Evolutionary conservation across 306 rosid species (phyloP), one percentile per base, ranked within the genome.

Genomic region (Erythrophleum fordii): DNA sequence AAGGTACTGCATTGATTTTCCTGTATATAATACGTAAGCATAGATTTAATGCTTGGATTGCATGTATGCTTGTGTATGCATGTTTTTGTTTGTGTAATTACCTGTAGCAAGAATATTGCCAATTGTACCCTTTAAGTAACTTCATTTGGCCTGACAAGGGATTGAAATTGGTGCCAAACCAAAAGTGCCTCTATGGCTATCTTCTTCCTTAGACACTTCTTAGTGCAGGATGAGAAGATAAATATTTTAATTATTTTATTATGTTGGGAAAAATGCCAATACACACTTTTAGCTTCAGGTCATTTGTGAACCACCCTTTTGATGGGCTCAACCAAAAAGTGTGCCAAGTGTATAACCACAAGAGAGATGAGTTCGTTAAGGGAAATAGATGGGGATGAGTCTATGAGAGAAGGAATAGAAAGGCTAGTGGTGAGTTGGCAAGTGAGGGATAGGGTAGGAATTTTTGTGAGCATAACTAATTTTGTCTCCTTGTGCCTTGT

Each of bases 1-100:
- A 96, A 96, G 99, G 98, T 96, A 88, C 72, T 60, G 70, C 75
- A 49, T 68, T 26, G 80, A 73, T 75, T 77, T 86, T n/a, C 59
- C 53, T 42, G 55, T 76, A 34, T 58, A 14, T 41, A 34, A 44
- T 52, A 39, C 29, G 26, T 49, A 74, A 60, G 76, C 49, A 13
- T 64, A 26, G 11, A 25, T 76, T 59, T 31, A 72, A 67, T 44
- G 49, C 70, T 52, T 76, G 42, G 16, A 79, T 79, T 64, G 49
- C 69, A 65, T 51, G 29, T 52, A 45, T 78, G 58, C 52, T 20
- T 26, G 69, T 65, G 28, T 26, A 4, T 67, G 58, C 25, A 58
- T 80, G 26, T 53, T 35, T 67, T 75, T 77, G 39, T 22, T 73
- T 37, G 41, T 66, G 53, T 76, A n/a, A 62, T 41, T 51, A 67